Base-by-base conservation (phyloP, 176 grass and related monocot genomes). In the Pontederia crassipes region DNA sequence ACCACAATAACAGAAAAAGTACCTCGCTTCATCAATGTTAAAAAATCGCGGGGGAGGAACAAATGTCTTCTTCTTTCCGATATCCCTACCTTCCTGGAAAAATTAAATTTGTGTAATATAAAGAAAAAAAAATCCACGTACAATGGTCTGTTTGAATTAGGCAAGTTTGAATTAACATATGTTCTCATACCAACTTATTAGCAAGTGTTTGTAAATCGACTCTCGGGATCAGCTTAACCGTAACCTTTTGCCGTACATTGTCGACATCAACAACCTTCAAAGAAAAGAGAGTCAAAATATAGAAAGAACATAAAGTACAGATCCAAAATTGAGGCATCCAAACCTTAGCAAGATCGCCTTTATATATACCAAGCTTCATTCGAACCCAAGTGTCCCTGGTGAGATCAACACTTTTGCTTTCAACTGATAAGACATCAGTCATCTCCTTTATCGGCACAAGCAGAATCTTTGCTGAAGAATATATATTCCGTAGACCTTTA, bases 331-430 rank as follows among this genome's bases (percentile, higher is more conserved):
- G 64, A 77, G 46, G 27, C 45, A 48, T 24, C 51, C 16, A 2
- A 77, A 98, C 94, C 81, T 98, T 83, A 50, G 94, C 94, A 83
- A 98, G 88, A 65, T 98, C 94, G 35, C 94, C 94, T 74, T 98
- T 98, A 72, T 98, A 98, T 63, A 89, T 48, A 29, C 94, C 82
- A 51, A 98, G 76, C 75, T 98, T 98, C 88, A 98, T 98, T 20
- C 85, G 81, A 35, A 98, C 94, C 94, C 94, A 98, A 45, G 88
- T 82, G 54, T 98, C 88, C 67, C 84, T 93, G 49, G 81, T 64
- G 77, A 98, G 82, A 51, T 98, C 88, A 51, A 98, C 85, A 86
- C 75, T 73, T 70, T 98, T 93, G 74, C 88, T 98, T 79, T 98
- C 88, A 28, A 98, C 87, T 48, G 82, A 98, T 50, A 92, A 73